Evolutionary conservation across 2,329 filamentous ascomycete genomes (phyloP).

Genomic region (Colletotrichum echinochloae): DNA sequence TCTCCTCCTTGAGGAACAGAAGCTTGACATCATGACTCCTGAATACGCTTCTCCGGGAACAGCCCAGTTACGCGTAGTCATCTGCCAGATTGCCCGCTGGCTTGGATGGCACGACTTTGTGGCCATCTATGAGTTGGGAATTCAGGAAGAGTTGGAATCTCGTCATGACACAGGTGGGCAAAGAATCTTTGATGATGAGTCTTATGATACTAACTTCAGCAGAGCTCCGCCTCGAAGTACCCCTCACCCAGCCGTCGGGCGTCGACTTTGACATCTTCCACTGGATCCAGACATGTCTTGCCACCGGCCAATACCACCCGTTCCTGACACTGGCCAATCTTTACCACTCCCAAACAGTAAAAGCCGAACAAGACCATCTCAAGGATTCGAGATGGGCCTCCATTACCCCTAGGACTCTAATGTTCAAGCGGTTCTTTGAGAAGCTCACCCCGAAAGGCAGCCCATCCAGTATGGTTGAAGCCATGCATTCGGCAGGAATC

Average conservation of each 20-base stretch:
- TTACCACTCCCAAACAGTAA: conserved; percentile 54
- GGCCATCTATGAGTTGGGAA: conserved; percentile 63
- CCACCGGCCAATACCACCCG: conserved; percentile 49
- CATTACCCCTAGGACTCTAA: conserved; percentile 74
- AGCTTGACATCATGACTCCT: conserved; percentile 73
- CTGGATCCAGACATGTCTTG: conserved; percentile 65
- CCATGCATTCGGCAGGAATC: conserved; percentile 78
- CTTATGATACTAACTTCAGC: conserved; percentile 29
- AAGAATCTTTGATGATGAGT: conserved; percentile 27
- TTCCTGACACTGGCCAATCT: conserved; percentile 61
- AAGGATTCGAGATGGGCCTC: conserved; percentile 57
- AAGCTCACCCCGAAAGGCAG: conserved; percentile 64
- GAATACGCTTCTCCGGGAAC: conserved; percentile 59
- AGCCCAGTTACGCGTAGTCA: conserved; percentile 73
- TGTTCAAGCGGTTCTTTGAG: conserved; percentile 76
- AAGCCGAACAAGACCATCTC: conserved; percentile 51
- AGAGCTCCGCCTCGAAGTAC: conserved; percentile 47
- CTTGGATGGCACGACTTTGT: conserved; percentile 74
- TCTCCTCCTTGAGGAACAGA: conserved; percentile 89
- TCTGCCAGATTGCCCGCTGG: conserved; percentile 87
- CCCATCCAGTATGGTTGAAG: conserved; percentile 75
- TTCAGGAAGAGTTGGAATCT: conserved; percentile 60
- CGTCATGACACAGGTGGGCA: conserved; percentile 55
- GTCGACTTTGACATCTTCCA: conserved; percentile 56
- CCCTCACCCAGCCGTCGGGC: conserved; percentile 48